A percentile compares a stretch with the other conserved stretches of the same genome.
These are phyloP conservation scores for Phytophthora syringae DNA, from an alignment of 352 stramenopile species.

Conservation along the genomic window DNA sequence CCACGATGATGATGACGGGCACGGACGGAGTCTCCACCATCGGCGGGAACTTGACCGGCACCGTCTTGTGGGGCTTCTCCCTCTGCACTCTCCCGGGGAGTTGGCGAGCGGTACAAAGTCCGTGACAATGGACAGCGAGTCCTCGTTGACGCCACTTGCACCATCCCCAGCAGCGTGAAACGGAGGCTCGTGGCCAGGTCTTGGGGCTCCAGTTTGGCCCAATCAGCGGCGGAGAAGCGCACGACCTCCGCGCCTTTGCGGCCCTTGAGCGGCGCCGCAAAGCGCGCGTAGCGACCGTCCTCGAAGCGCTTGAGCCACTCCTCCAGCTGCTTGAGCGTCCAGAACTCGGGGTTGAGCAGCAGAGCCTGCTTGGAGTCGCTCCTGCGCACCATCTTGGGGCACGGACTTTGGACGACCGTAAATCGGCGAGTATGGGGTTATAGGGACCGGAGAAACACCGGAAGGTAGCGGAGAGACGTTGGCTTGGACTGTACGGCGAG, in stretches of 20 bases:
- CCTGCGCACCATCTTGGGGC: slow-evolving; percentile 58
- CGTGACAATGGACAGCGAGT: slow-evolving; percentile 74
- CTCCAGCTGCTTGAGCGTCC: slow-evolving; percentile 80
- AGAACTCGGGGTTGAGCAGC: slow-evolving; percentile 81
- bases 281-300: slow-evolving; percentile 65
- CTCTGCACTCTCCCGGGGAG: slow-evolving; percentile 27
- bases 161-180: slow-evolving; percentile 88
- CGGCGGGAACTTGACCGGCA: slow-evolving; percentile 79
- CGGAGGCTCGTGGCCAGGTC: slow-evolving; percentile 80
- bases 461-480: slow-evolving; percentile 10
- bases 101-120: slow-evolving; percentile 68
- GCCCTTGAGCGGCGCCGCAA: slow-evolving; percentile 57
- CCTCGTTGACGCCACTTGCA: slow-evolving; percentile 77
- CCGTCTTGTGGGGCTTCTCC: slow-evolving; percentile 20
- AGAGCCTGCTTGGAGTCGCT: slow-evolving; percentile 73
- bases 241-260: slow-evolving; percentile 74
- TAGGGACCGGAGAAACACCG: slow-evolving; percentile 5
- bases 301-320: slow-evolving; percentile 82
- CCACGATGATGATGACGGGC: slow-evolving; percentile 47
- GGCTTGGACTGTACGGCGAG: not conserved
- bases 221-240: slow-evolving; percentile 66
- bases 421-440: slow-evolving; percentile 3
- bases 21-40: slow-evolving; percentile 83
- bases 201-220: slow-evolving; percentile 60
- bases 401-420: slow-evolving; percentile 1